A percentile compares a stretch with the other conserved stretches of the same genome.
phyloP scores from a whole-genome alignment of 2,329 filamentous ascomycete species.

The Calonectria leucothoes region DNA sequence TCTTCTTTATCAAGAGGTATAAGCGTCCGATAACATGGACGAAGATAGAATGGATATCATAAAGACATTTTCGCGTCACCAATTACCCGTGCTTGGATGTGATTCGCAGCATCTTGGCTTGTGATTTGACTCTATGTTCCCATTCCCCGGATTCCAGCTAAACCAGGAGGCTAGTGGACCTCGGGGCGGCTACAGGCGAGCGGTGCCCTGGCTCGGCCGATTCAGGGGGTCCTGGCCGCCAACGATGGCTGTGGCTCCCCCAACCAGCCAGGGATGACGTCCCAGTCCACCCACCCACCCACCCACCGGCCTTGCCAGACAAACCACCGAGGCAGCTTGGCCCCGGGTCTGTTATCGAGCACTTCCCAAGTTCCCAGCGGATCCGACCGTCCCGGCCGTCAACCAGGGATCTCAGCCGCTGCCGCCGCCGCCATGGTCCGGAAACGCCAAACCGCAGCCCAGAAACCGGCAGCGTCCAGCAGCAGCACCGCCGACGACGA shows the following conservation, averaged over 20 bases:
- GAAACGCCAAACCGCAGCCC: conserved; percentile 38
- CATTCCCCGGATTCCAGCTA: conserved; percentile 31
- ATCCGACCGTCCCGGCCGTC: conserved; percentile 1
- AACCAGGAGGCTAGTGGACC: conserved; percentile 4
- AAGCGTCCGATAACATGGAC: background rate
- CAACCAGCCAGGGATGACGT: background rate
- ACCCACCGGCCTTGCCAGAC: background rate
- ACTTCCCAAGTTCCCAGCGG: background rate
- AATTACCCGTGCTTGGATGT: background rate
- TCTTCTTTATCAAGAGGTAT: background rate
- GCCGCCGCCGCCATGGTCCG: conserved; percentile 41
- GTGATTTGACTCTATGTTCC: background rate
- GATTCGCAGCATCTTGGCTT: background rate
- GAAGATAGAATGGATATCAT: background rate
- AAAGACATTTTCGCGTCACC: background rate
- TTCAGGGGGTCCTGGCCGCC: conserved; percentile 10
- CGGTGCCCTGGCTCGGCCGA: conserved; percentile 15
- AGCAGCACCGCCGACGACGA: background rate
- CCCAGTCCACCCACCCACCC: no score
- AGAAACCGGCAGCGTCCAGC: conserved; percentile 13
- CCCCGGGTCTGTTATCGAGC: background rate
- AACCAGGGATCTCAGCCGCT: conserved; percentile 3
- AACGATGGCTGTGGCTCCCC: background rate
- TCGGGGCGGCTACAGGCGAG: background rate
- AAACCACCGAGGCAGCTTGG: background rate